Conservation (phyloP, 2,329 filamentous ascomycete species). For the Dactylellina drechsleri region DNA sequence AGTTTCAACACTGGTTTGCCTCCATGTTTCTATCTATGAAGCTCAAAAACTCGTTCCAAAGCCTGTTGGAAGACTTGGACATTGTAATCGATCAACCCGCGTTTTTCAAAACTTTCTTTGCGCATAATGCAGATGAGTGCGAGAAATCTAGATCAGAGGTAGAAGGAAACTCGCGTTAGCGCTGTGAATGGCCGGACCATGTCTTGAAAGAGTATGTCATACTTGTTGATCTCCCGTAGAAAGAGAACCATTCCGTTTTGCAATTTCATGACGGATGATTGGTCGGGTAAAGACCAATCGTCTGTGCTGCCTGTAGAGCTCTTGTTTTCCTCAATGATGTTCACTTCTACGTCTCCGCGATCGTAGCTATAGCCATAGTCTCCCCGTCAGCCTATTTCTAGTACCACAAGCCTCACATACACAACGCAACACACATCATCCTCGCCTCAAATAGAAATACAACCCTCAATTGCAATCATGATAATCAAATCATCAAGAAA, state of each 20-base stretch:
- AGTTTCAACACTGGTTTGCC: constrained; percentile 35
- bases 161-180: not conserved
- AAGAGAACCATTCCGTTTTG: constrained; percentile 76
- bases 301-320: constrained; percentile 48
- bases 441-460: not conserved
- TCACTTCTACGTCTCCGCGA: constrained; percentile 68
- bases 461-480: not conserved
- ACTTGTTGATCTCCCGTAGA: constrained; percentile 73
- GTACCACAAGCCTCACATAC: not conserved
- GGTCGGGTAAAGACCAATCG: constrained; percentile 68
- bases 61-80: constrained; percentile 83
- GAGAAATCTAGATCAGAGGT: constrained; percentile 69
- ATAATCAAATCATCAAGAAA: too few relatives aligned
- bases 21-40: constrained; percentile 60
- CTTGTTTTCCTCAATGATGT: constrained; percentile 58
- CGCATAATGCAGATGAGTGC: constrained; percentile 87
- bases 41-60: constrained; percentile 80
- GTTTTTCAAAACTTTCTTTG: constrained; percentile 83
- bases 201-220: constrained; percentile 21
- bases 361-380: constrained; percentile 53
- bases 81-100: constrained; percentile 86
- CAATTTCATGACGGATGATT: constrained; percentile 73
- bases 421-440: constrained; percentile 1
- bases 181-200: not conserved
- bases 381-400: constrained; percentile 26